Percentiles rank a stretch among this genome's conserved stretches.
Conservation (phyloP, 1,139 yeast species). For the Hyphopichia burtonii region DNA sequence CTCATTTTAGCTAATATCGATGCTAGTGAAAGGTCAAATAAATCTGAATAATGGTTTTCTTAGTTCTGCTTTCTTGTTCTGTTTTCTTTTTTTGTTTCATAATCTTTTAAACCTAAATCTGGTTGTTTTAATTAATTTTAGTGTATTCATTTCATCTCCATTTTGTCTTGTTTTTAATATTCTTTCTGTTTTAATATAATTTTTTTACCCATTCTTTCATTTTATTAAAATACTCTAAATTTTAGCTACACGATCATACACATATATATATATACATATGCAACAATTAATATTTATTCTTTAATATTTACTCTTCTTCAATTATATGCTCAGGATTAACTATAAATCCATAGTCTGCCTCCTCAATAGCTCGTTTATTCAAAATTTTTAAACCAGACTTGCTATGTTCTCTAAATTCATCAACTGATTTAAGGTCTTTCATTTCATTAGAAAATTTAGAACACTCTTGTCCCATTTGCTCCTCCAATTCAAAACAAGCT, state of each 20-base stretch:
- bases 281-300: neutral
- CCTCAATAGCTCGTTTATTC: constrained; percentile 26
- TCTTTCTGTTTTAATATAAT: neutral
- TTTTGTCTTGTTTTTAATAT: neutral
- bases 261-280: neutral
- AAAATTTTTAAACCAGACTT: constrained; percentile 28
- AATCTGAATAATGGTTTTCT: constrained; percentile 6
- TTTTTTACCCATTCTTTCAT: neutral
- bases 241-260: neutral
- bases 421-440: constrained; percentile 22
- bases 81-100: neutral
- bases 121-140: too few relatives aligned
- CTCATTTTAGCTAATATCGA: constrained; percentile 76
- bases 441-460: constrained; percentile 33
- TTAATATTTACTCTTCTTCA: neutral
- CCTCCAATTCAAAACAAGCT: constrained; percentile 31
- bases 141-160: neutral
- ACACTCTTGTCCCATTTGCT: constrained; percentile 32
- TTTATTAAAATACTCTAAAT: neutral
- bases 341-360: constrained; percentile 25
- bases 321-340: constrained; percentile 5
- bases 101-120: too few relatives aligned
- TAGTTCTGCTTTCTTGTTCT: neutral
- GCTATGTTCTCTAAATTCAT: constrained; percentile 36
- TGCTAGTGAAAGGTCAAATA: constrained; percentile 52